Base-by-base conservation (phyloP, 768 basidiomycete genomes). In the Tulasnella sp. region DNA sequence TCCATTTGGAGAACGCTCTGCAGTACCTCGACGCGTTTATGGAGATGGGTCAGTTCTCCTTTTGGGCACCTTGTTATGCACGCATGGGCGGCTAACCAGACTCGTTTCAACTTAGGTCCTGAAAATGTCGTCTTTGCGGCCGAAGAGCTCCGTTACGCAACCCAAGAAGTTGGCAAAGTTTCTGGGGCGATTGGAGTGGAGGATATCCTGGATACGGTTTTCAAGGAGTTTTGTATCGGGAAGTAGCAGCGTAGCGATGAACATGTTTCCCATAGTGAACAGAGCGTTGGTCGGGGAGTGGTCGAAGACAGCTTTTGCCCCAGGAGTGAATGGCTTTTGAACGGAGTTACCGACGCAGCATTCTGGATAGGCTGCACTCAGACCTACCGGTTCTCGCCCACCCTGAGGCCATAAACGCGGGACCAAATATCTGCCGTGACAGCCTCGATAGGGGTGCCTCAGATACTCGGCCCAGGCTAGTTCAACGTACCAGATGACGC, bases 151-250 rank as follows among this genome's bases (percentile, higher is more conserved):
- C 91, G 96, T 37, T 95, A 96, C 84, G 96, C 95, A 1, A 92
- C 93, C 0, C 90, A 90, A 80, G 92, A 94, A 5, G 89, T 97
- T n/a, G 96, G 94, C 0, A 91, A 91, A 80, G 91, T 97, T n/a
- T 92, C 93, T 1, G 96, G 96, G 5, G 84, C 89, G 11, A 92
- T 97, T 79, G 92, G 92, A 72, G 91, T 92, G 16, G 96, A 97
- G 83, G 95, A 97, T 81, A 88, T 97, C 11, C 85, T 97, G 31
- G 95, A 96, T 80, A 90, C 90, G 28, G 89, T 97, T 37, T 97
- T 97, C 84, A 88, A 89, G 46, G 93, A 94, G 76, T 97, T 97
- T 85, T 97, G 96, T 84, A 94, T 97, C 76, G 96, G 96, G 48
- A 95, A 96, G 87, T 95, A 83, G 69, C 18, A 42, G 42, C 42